Evolutionary conservation across 768 basidiomycete genomes (phyloP), one percentile per base, ranked within the genome.

Genomic region (Glaciozyma martinii): DNA sequence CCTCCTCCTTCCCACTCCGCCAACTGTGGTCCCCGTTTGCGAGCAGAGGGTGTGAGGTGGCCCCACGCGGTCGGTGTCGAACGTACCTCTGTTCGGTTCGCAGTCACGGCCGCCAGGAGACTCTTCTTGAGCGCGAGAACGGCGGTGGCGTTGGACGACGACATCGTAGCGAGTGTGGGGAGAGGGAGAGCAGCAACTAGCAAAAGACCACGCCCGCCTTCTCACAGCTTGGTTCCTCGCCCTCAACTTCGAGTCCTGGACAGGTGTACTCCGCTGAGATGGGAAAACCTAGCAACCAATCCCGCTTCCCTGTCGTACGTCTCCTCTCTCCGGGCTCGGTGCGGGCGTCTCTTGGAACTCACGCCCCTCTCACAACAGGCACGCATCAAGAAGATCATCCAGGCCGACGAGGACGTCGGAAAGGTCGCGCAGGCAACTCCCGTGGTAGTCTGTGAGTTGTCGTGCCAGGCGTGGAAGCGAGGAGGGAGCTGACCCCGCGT

Each of bases 341-440:
- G 62, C 27, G 3, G 32, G 27, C 27, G 23, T n/a, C n/a, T 16
- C 44, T 50, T 19, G 47, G 37, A 27, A 47, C 33, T 60, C 27
- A 52, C 54, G 19, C 21, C 44, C 37, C 16, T 62, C 43, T 23
- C 27, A 32, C 25, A 13, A 5, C 70, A 94, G 92, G 93, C 94
- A 5, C 86, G 94, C 53, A 98, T 98, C 80, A 98, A 97, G 82
- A 89, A 90, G 80, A 95, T 97, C 62, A 98, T 98, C 90, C 94
- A 98, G 80, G 91, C 92, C 76, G 94, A 98, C 75, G 94, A 98
- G 75, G 94, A 98, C 75, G 94, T 98, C 25, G 94, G 94, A 63
- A 98, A 98, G 76, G 90, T 98, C 40, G 91, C 94, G 3, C 90
- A 92, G 75, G 92, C 90, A 32, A 94, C 93, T 6, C 94, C 94